Conservation (phyloP, 352 stramenopile genomes). For the Pythium scleroteichum region DNA sequence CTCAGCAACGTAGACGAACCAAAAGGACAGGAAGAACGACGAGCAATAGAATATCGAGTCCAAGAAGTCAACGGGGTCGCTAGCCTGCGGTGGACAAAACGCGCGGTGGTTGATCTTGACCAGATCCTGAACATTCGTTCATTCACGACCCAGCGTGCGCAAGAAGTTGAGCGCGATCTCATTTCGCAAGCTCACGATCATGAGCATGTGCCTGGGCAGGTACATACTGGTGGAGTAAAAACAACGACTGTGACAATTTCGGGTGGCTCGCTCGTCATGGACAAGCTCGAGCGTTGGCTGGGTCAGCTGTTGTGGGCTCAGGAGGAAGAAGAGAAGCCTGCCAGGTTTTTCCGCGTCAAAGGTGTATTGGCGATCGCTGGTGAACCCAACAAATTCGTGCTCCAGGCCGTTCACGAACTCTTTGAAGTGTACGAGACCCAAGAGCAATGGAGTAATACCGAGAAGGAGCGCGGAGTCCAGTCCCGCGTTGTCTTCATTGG, state of each 20-base stretch:
- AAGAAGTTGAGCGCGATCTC: constrained; percentile 57
- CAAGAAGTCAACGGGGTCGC: constrained; percentile 68
- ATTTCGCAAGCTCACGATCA: constrained; percentile 5
- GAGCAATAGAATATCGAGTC: constrained; percentile 45
- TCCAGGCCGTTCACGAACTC: constrained; percentile 82
- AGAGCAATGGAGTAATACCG: constrained; percentile 43
- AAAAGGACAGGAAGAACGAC: constrained; percentile 25
- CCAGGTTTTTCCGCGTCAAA: constrained; percentile 77
- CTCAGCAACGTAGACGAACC: constrained; percentile 63
- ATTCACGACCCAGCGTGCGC: constrained; percentile 68
- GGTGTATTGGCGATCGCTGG: constrained; percentile 57
- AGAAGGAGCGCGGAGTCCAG: constrained; percentile 11
- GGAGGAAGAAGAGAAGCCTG: constrained; percentile 25
- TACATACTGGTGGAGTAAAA: constrained; percentile 68
- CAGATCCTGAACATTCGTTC: constrained; percentile 79
- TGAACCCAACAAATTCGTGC: constrained; percentile 67
- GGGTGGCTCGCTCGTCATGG: constrained; percentile 37
- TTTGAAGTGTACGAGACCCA: constrained; percentile 76
- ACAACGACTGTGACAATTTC: constrained; percentile 64
- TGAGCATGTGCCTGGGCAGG: constrained; percentile 8
- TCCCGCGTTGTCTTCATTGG: constrained; percentile 80
- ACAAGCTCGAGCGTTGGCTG: constrained; percentile 73
- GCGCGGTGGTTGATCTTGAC: constrained; percentile 55
- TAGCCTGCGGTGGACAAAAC: constrained; percentile 61
- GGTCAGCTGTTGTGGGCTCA: constrained; percentile 72